phyloP scores from a whole-genome alignment of 2,329 filamentous ascomycete genomes.

The Sclerotinia trifoliorum region DNA sequence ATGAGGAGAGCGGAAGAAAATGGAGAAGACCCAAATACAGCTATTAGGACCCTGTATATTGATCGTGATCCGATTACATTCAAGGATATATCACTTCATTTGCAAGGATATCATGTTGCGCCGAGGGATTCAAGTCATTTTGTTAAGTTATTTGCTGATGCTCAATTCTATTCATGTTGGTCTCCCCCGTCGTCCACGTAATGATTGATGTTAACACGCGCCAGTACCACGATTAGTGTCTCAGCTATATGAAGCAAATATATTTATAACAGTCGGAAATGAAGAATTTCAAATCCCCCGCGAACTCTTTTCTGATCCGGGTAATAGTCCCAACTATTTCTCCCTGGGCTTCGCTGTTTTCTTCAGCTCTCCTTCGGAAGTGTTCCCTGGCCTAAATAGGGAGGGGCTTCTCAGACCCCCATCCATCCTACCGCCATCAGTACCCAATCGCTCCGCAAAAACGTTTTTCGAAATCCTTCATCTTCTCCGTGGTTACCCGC shows the following conservation, averaged over 20 bases:
- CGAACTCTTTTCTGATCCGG: constrained; percentile 79
- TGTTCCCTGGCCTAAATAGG: constrained; percentile 82
- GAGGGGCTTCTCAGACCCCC: constrained; percentile 80
- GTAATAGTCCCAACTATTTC: constrained; percentile 95
- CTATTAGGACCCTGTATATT: constrained; percentile 83
- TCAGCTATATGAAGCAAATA: constrained; percentile 86
- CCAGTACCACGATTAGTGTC: constrained; percentile 83
- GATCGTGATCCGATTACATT: constrained; percentile 91
- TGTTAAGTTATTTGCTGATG: constrained; percentile 89
- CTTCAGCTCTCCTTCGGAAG: constrained; percentile 74
- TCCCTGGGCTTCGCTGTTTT: constrained; percentile 85
- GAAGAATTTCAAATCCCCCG: constrained; percentile 86
- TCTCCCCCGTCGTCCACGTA: constrained; percentile 21
- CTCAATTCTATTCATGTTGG: constrained; percentile 87
- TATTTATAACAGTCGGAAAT: constrained; percentile 88
- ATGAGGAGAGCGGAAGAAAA: constrained; percentile 62
- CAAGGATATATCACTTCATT: constrained; percentile 81
- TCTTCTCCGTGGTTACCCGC: constrained; percentile 77
- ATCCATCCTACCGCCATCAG: constrained; percentile 76
- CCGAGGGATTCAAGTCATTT: constrained; percentile 83
- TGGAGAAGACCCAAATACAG: constrained; percentile 37
- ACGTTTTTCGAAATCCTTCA: constrained; percentile 81
- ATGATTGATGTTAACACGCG: constrained; percentile 25
- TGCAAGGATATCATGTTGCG: constrained; percentile 86
- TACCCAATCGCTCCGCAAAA: constrained; percentile 79